These are phyloP conservation scores for Irpex sp. DNA, from an alignment of 1,284 basidiomycete genomes.

Conservation along the genomic window DNA sequence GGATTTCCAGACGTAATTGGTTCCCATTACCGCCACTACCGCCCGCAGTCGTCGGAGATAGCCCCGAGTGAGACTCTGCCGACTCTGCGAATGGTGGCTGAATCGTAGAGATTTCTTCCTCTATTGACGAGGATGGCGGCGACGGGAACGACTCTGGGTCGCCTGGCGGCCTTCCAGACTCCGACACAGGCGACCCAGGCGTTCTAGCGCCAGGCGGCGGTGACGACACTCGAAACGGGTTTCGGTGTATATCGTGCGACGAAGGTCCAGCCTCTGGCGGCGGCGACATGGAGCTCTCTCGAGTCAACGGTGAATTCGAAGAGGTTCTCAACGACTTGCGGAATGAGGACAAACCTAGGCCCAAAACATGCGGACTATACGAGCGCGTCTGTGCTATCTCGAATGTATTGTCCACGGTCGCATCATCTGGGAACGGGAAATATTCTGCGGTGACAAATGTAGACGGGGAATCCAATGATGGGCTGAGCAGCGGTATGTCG, in stretches of 20 bases:
- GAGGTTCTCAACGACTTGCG: constrained; percentile 22
- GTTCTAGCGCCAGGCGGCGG: constrained; percentile 12
- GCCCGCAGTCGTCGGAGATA: constrained; percentile 12
- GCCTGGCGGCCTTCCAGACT: background rate
- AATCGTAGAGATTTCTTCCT: constrained; percentile 9
- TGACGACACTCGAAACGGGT: constrained; percentile 16
- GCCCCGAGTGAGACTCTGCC: background rate
- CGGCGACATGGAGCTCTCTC: constrained; percentile 13
- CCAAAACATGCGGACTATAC: constrained; percentile 25
- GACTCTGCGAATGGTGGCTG: background rate
- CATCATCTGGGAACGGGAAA: constrained; percentile 12
- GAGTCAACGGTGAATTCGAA: constrained; percentile 15
- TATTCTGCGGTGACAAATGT: constrained; percentile 4
- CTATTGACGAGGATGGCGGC: constrained; percentile 12
- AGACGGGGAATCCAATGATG: background rate
- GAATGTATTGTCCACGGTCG: constrained; percentile 15
- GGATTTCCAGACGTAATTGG: constrained; percentile 20
- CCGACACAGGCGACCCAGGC: constrained; percentile 9
- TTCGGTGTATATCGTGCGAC: constrained; percentile 18
- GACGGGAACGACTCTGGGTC: constrained; percentile 13
- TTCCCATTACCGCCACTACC: constrained; percentile 12
- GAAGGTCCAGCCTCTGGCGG: constrained; percentile 16
- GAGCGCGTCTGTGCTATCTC: constrained; percentile 21
- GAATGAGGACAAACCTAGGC: constrained; percentile 25
- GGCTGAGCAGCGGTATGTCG: constrained; percentile 6